phyloP scores from a whole-genome alignment of 2,329 filamentous ascomycete species.

The Penicillium sp. region DNA sequence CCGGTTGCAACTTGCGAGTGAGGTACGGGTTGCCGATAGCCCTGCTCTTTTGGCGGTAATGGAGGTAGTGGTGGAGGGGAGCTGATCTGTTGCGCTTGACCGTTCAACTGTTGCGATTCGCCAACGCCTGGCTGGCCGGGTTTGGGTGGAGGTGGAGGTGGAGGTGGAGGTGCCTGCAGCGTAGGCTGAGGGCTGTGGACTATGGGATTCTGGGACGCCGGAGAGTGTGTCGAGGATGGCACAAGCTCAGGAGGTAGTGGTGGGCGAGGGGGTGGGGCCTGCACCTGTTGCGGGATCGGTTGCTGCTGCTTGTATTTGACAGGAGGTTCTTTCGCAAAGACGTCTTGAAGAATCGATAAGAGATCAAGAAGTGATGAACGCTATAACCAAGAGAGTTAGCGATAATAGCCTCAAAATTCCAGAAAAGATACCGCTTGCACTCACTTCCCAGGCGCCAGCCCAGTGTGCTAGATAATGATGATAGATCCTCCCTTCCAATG shows the following conservation, averaged over 20 bases:
- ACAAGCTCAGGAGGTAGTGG: constrained; percentile 71
- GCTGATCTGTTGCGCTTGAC: constrained; percentile 32
- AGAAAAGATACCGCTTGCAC: constrained; percentile 42
- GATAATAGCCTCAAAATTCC: not conserved
- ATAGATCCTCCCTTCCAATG: constrained; percentile 89
- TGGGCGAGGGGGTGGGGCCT: constrained; percentile 69
- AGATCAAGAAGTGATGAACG: constrained; percentile 86
- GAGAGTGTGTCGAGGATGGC: constrained; percentile 40
- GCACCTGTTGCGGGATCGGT: constrained; percentile 38
- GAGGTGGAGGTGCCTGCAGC: constrained; percentile 36
- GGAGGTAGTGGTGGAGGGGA: constrained; percentile 44
- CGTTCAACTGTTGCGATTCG: constrained; percentile 20
- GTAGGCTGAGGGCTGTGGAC: constrained; percentile 21
- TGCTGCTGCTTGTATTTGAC: constrained; percentile 72
- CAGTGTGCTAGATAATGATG: constrained; percentile 94
- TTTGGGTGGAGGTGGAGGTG: constrained; percentile 47
- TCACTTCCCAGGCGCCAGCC: constrained; percentile 86
- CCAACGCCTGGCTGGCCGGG: constrained; percentile 31
- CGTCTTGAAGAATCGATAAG: constrained; percentile 76
- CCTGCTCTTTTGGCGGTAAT: constrained; percentile 41
- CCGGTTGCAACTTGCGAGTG: constrained; percentile 18
- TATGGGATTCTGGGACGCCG: constrained; percentile 26
- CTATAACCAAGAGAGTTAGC: constrained; percentile 42
- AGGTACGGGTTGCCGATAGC: constrained; percentile 22
- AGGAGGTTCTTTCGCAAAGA: constrained; percentile 94